Conservation (phyloP, 805 yeast species). For the Dipodascopsis tothii region DNA sequence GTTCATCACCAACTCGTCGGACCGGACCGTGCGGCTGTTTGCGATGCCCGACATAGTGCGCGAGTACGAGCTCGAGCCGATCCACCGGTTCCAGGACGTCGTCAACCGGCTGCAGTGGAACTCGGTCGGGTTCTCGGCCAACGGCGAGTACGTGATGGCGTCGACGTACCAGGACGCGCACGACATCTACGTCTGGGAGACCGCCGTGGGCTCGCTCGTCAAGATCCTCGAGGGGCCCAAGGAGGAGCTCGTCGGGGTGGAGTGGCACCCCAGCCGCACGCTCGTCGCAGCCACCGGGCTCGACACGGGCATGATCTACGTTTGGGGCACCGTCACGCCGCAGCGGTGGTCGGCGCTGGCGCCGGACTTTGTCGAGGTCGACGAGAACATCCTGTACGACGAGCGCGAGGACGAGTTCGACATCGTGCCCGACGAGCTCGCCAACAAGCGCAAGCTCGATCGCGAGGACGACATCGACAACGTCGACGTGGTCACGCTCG, state of each 20-base stretch:
- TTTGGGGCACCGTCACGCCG: constrained; percentile 76
- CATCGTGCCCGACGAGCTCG: constrained; percentile 52
- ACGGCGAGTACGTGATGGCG: constrained; percentile 79
- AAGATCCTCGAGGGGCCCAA: constrained; percentile 85
- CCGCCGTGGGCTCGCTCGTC: constrained; percentile 75
- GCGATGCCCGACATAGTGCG: constrained; percentile 26
- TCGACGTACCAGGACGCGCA: constrained; percentile 83
- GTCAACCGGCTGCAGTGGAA: constrained; percentile 88
- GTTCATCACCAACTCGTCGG: constrained; percentile 30
- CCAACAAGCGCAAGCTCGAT: constrained; percentile 52
- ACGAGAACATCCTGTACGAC: constrained; percentile 79
- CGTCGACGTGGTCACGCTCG: constrained; percentile 62
- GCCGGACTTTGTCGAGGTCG: constrained; percentile 91
- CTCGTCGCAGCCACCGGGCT: constrained; percentile 74
- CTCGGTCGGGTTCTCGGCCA: constrained; percentile 61
- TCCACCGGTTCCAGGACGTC: constrained; percentile 81
- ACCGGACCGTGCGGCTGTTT: constrained; percentile 30
- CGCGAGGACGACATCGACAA: constrained; percentile 53
- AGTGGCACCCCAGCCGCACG: constrained; percentile 75
- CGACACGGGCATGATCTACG: constrained; percentile 71
- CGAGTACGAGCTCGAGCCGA: constrained; percentile 51
- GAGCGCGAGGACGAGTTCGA: constrained; percentile 92
- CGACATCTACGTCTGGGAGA: constrained; percentile 89
- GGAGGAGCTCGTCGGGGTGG: constrained; percentile 78
- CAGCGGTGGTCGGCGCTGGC: constrained; percentile 96